Evolutionary conservation across 345 rosid species (phyloP).

Genomic region (Draba incana): DNA sequence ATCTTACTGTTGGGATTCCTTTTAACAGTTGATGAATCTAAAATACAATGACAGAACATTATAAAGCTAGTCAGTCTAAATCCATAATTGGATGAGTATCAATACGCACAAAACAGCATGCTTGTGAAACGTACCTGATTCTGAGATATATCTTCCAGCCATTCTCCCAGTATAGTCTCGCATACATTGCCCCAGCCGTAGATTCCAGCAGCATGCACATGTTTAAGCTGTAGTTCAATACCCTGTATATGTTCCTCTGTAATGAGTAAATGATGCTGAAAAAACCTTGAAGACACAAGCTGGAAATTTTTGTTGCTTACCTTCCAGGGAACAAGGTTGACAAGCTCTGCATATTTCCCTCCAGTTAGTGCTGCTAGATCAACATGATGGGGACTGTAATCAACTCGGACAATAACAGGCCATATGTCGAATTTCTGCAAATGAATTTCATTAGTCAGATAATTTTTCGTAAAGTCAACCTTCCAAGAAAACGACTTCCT

Average conservation of each 20-base stretch:
- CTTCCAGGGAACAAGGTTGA: constrained; percentile 96
- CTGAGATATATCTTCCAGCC: constrained; percentile 95
- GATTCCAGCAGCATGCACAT: constrained; percentile 81
- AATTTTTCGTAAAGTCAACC: constrained; percentile 15
- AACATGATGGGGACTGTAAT: constrained; percentile 81
- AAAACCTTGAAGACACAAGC: constrained; percentile 17
- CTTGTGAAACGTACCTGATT: constrained; percentile 66
- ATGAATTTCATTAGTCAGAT: constrained; percentile 40
- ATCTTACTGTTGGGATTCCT: constrained; percentile 80
- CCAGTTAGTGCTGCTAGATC: constrained; percentile 89
- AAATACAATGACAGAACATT: constrained; percentile 22
- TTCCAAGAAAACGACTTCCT: constrained; percentile 18
- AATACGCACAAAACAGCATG: constrained; percentile 20
- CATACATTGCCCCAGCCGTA: constrained; percentile 88
- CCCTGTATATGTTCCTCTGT: constrained; percentile 64
- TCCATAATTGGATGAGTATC: constrained; percentile 19
- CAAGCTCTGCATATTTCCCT: constrained; percentile 92
- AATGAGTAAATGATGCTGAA: constrained; percentile 28
- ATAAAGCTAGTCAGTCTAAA: constrained; percentile 24
- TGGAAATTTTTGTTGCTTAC: constrained; percentile 44
- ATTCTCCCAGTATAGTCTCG: constrained; percentile 82
- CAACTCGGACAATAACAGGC: constrained; percentile 84
- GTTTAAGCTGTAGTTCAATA: constrained; percentile 86
- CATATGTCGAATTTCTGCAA: constrained; percentile 84
- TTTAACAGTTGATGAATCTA: constrained; percentile 72